Percentiles rank a stretch among this genome's conserved stretches.
Conservation (phyloP, 371 early-diverging fungal species). For the Mucor indicus region DNA sequence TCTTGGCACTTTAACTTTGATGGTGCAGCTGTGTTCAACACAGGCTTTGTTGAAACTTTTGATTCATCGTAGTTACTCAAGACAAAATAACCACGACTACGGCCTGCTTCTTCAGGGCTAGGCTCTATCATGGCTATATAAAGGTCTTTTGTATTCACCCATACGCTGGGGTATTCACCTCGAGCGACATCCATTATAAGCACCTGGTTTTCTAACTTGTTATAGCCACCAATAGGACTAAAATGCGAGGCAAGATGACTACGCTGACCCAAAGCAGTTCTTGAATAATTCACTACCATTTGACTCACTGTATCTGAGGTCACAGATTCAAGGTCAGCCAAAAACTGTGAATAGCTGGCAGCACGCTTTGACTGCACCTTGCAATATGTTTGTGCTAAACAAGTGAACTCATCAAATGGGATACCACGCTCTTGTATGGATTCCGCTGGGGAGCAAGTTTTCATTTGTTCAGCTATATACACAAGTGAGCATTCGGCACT, state of each 20-base stretch:
- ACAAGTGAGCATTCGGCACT: no score
- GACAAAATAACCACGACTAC: constrained; percentile 83
- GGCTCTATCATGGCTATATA: constrained; percentile 70
- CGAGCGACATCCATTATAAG: constrained; percentile 80
- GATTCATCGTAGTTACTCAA: constrained; percentile 26
- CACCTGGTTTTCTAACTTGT: constrained; percentile 58
- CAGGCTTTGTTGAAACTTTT: no score
- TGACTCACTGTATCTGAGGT: constrained; percentile 66
- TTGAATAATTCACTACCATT: constrained; percentile 83
- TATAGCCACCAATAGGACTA: constrained; percentile 69
- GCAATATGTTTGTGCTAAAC: constrained; percentile 80
- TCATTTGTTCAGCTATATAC: constrained; percentile 70
- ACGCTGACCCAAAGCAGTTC: constrained; percentile 72
- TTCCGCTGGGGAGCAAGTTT: constrained; percentile 75
- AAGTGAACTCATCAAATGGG: constrained; percentile 83
- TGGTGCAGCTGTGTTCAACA: no score
- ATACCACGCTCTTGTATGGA: constrained; percentile 75
- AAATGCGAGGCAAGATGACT: constrained; percentile 56
- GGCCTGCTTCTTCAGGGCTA: constrained; percentile 61
- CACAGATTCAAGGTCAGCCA: constrained; percentile 62
- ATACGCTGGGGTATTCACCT: constrained; percentile 79
- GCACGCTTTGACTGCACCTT: constrained; percentile 68
- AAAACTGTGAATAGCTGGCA: constrained; percentile 66
- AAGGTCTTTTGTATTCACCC: constrained; percentile 62
- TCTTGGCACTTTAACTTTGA: constrained; percentile 17